Evolutionary conservation across 2,329 filamentous ascomycete species (phyloP).

Genomic region (Coniochaeta prunicola): DNA sequence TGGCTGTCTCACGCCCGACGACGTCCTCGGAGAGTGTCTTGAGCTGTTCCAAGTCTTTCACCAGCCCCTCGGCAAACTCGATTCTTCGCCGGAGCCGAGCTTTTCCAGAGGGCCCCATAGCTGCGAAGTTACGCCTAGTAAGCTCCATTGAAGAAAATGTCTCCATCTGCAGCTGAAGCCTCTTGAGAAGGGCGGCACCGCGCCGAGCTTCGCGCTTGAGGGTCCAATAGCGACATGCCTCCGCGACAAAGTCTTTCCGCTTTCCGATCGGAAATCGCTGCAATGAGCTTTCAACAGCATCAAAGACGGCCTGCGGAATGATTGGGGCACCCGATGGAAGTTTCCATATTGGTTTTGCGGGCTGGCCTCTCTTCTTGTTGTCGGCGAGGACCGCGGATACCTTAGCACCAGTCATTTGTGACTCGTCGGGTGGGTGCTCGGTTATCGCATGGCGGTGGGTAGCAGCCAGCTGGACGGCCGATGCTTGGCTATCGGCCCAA

Average conservation of each 20-base stretch:
- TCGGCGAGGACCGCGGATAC: conserved; percentile 68
- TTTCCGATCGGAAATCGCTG: conserved; percentile 74
- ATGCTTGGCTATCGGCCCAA: conserved; percentile 86
- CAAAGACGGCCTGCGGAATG: conserved; percentile 81
- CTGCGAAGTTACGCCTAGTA: conserved; percentile 88
- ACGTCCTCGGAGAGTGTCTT: conserved; percentile 62
- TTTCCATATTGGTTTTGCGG: conserved; percentile 72
- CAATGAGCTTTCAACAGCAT: conserved; percentile 76
- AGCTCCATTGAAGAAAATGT: conserved; percentile 97
- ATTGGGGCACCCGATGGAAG: conserved; percentile 91
- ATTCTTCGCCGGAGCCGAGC: conserved; percentile 74
- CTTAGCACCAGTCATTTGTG: conserved; percentile 77
- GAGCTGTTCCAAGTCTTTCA: conserved; percentile 71
- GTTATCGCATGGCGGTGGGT: conserved; percentile 55
- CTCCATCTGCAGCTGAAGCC: conserved; percentile 89
- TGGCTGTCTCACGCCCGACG: conserved; percentile 68
- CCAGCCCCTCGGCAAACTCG: conserved; percentile 73
- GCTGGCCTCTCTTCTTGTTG: conserved; percentile 68
- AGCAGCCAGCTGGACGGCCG: conserved; percentile 74
- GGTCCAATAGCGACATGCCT: conserved; percentile 96
- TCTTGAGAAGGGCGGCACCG: conserved; percentile 85
- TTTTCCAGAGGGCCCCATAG: conserved; percentile 81
- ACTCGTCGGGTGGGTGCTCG: conserved; percentile 71
- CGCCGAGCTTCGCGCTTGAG: conserved; percentile 88
- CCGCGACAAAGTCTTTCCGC: conserved; percentile 85